Conservation (phyloP, 768 basidiomycete genomes). For the Suillus americanus region DNA sequence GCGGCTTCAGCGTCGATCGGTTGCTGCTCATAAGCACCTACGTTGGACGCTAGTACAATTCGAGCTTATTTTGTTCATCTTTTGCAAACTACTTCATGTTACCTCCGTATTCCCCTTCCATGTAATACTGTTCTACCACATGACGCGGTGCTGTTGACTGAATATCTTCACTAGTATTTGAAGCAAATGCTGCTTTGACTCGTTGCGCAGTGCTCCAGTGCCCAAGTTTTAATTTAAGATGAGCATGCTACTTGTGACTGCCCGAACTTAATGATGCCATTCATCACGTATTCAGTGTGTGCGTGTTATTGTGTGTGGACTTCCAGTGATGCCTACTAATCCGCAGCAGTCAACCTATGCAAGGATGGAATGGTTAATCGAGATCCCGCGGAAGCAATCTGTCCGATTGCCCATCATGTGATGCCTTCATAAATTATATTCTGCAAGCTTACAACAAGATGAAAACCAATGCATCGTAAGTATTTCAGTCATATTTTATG, state of each 20-base stretch:
- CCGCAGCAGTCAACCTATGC: too few species aligned
- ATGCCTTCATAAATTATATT: neutral
- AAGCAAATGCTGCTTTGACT: neutral
- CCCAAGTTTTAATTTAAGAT: neutral
- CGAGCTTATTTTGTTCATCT: conserved; percentile 2
- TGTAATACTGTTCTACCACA: conserved; percentile 2
- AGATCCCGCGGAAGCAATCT: neutral
- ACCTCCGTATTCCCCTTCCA: conserved; percentile 8
- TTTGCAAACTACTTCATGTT: conserved; percentile 4
- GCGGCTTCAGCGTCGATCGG: conserved; percentile 40
- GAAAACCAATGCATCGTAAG: neutral
- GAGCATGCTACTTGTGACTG: neutral
- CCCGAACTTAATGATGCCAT: neutral
- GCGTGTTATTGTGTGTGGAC: neutral
- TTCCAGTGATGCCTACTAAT: neutral
- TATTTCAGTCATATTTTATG: neutral
- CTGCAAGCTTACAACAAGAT: neutral
- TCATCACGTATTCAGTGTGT: neutral
- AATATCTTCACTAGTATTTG: neutral
- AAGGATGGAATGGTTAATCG: neutral
- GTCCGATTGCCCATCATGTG: neutral
- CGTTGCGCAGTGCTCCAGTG: neutral
- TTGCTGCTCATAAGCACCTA: conserved; percentile 50
- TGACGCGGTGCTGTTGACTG: neutral
- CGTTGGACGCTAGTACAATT: neutral